phyloP scores from a whole-genome alignment of 306 rosid species.

The Quercus aquifolioides region DNA sequence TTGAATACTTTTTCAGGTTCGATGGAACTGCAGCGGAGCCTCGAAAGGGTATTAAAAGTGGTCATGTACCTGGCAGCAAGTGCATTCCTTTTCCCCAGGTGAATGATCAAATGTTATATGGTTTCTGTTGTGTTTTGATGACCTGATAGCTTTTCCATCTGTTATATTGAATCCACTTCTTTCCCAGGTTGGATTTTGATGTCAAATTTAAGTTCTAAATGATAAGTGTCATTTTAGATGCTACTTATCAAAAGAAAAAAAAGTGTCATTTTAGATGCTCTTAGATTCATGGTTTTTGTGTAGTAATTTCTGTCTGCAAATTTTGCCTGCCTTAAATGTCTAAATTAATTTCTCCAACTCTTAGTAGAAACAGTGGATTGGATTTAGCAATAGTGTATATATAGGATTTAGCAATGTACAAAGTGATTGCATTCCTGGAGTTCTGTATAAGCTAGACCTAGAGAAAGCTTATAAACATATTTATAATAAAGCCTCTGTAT shows the following conservation, averaged over 20 bases:
- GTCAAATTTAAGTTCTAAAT: neutral
- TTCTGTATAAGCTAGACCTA: no score
- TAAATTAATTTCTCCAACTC: neutral
- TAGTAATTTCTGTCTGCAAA: neutral
- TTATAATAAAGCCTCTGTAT: no score
- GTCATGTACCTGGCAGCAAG: slow-evolving; percentile 93
- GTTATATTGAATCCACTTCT: neutral
- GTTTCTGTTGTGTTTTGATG: neutral
- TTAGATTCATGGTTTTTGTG: neutral
- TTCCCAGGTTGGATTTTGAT: neutral
- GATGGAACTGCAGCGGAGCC: slow-evolving; percentile 81
- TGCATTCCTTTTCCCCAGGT: slow-evolving; percentile 86
- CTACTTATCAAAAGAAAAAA: no score
- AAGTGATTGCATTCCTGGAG: no score
- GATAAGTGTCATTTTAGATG: neutral
- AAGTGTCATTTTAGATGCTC: neutral
- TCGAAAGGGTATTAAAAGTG: slow-evolving; percentile 84
- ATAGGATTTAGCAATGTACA: no score
- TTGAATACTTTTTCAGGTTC: slow-evolving; percentile 53
- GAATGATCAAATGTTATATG: slow-evolving; percentile 2
- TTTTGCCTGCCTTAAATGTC: neutral
- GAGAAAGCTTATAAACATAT: no score
- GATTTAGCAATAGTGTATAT: neutral
- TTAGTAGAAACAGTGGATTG: neutral
- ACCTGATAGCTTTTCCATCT: neutral